Conservation (phyloP, 352 stramenopile genomes). For the Labyrinthula sp. region DNA sequence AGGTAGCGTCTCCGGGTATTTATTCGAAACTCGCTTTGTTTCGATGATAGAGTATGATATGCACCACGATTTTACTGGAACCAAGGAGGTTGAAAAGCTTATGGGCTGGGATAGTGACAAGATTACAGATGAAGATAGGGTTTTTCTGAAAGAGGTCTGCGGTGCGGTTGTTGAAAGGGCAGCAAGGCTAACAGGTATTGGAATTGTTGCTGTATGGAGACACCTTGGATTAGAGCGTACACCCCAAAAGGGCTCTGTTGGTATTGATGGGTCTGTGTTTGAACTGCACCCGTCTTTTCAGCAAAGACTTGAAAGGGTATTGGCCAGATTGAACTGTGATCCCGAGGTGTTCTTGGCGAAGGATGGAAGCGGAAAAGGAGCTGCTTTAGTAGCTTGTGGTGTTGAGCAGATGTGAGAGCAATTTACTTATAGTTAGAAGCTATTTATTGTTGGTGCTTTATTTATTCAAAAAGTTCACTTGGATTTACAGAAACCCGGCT, state of each 20-base stretch:
- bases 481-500: too few relatives aligned
- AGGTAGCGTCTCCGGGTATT: too few relatives aligned
- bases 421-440: too few relatives aligned
- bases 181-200: conserved; percentile 31
- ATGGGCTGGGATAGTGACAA: conserved; percentile 2
- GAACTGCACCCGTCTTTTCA: conserved; percentile 34
- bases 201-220: conserved; percentile 31
- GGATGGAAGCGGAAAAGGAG: conserved; percentile 27
- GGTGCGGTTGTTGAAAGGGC: conserved; percentile 31
- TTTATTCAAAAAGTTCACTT: too few relatives aligned
- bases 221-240: conserved; percentile 20
- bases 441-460: too few relatives aligned
- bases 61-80: conserved; percentile 3
- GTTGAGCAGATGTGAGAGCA: conserved; percentile 1
- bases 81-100: conserved; percentile 1
- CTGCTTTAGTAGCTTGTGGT: conserved; percentile 29
- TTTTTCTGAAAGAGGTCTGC: conserved; percentile 34
- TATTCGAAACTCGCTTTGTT: conserved; percentile 17
- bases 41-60: conserved; percentile 27
- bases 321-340: conserved; percentile 26
- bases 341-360: conserved; percentile 26
- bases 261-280: conserved; percentile 38
- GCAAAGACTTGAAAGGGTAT: conserved; percentile 13
- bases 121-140: conserved; percentile 30
- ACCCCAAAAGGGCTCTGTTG: conserved; percentile 17